Base-by-base conservation (phyloP, 345 rosid genomes). In the Trapa incisa region DNA sequence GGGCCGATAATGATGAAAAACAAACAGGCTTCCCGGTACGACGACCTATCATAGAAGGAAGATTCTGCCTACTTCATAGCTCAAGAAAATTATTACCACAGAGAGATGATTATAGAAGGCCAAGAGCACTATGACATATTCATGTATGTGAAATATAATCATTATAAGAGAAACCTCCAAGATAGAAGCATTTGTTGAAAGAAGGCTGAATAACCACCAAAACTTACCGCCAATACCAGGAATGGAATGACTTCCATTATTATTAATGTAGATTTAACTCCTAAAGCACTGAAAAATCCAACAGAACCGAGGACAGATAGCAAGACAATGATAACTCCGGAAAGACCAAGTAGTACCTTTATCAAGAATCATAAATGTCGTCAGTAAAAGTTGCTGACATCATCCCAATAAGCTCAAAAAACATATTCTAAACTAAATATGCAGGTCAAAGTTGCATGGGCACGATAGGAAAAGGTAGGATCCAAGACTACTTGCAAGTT, bases 191-290 rank as follows among this genome's bases (percentile, higher is more conserved):
- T 45, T 41, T 41, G 13, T 7, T 45, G 22, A 47, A 63, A 0
- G 11, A 43, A 42, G 67, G 56, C 16, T 75, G 14, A 65, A 47
- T 9, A 57, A 50, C 29, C 47, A 36, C 37, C 43, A 68, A 75
- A 6, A 60, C 97, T 93, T 83, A 93, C 98, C 53, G 98, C 98
- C 75, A 93, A 78, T 65, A 93, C 98, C 74, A 93, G 83, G 76
- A 93, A 93, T 70, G 98, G 98, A 74, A 93, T 90, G 83, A 93
- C 98, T 86, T 93, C 98, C 97, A 93, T 90, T 75, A 93, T 93
- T 74, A 93, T 90, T 63, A 93, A 81, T 22, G 98, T 93, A 65
- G 98, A 90, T 77, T 87, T 88, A 62, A 93, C 82, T 78, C 98
- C 97, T 70, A 93, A 71, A 60, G 86, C 89, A 67, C 98, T 90